Base-by-base conservation (phyloP, 2,329 filamentous ascomycete genomes). In the Diaporthe citrichinensis region DNA sequence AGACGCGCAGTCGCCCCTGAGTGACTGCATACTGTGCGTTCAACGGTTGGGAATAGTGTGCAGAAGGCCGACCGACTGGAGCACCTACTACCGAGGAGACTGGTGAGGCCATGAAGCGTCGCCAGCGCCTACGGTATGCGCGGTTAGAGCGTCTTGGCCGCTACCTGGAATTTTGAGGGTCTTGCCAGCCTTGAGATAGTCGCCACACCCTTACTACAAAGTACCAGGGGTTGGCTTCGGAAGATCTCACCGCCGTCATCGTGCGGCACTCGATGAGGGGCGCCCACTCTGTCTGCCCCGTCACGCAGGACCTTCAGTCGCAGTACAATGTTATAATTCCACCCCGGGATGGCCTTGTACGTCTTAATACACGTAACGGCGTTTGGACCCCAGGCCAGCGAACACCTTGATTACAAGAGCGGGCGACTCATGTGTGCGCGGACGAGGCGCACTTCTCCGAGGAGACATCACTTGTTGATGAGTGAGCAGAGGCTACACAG, bases 171-270 rank as follows among this genome's bases (percentile, higher is more conserved):
- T 55, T 23, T 3, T 25, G 46, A 53, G 46, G 34, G 28, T 51
- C 41, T 53, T 73, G 58, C 49, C 46, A 44, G 53, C 46, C 71
- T 31, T 15, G 23, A 61, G 23, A 31, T 34, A 41, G n/a, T 58
- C 41, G 68, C 68, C 68, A 71, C 53, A 44, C 41, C 46, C 17
- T 20, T 10, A 41, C 17, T 62, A 31, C 14, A 4, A 3, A 25
- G 31, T 49, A 17, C 44, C 55, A 34, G 55, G 58, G 55, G 58
- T 41, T 61, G 58, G 41, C 34, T 44, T 51, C 55, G 69, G 71
- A 39, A 65, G 58, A 73, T 73, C 71, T 73, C 71, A 73, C 71
- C 71, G 71, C 71, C 71, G 44, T 72, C 71, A 72, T 65, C 58
- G 59, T 61, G 39, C 67, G 49, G 53, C 49, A 12, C 34, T 49